Conservation (phyloP, 768 basidiomycete genomes). For the Lactifluus volemus region DNA sequence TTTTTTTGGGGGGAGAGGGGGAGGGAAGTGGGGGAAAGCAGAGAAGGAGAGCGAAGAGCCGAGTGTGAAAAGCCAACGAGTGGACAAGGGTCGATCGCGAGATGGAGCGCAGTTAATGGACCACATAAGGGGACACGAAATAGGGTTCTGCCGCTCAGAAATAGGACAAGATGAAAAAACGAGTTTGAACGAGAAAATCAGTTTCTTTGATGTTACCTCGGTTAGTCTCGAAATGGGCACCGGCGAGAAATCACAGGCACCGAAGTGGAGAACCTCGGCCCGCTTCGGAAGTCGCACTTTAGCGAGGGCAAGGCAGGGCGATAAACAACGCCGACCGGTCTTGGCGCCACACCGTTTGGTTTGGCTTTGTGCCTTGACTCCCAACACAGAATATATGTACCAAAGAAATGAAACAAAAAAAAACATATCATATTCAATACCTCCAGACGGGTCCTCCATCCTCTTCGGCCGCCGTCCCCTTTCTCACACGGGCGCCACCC, state of each 20-base stretch:
- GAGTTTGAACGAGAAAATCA: conserved; percentile 2
- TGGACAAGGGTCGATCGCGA: conserved; percentile 8
- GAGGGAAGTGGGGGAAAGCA: background rate
- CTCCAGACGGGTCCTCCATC: no score
- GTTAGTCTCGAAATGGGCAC: conserved; percentile 6
- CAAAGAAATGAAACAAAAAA: no score
- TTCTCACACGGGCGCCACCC: background rate
- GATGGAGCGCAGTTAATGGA: background rate
- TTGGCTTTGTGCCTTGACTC: background rate
- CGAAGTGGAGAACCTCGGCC: conserved; percentile 17
- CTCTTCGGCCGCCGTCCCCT: conserved; percentile 9
- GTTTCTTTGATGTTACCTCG: conserved; percentile 13
- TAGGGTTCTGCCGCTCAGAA: conserved; percentile 10
- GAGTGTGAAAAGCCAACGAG: no score
- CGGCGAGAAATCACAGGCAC: conserved; percentile 15
- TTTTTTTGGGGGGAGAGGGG: background rate
- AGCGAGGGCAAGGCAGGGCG: background rate
- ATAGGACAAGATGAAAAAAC: background rate
- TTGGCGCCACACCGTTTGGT: conserved; percentile 14
- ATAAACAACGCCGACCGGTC: conserved; percentile 2
- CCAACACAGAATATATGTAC: no score
- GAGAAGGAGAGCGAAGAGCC: background rate
- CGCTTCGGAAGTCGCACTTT: conserved; percentile 13
- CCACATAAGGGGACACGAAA: conserved; percentile 7
- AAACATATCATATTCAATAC: no score